phyloP scores from a whole-genome alignment of 345 rosid species.

The Xanthoceras sorbifolium region DNA sequence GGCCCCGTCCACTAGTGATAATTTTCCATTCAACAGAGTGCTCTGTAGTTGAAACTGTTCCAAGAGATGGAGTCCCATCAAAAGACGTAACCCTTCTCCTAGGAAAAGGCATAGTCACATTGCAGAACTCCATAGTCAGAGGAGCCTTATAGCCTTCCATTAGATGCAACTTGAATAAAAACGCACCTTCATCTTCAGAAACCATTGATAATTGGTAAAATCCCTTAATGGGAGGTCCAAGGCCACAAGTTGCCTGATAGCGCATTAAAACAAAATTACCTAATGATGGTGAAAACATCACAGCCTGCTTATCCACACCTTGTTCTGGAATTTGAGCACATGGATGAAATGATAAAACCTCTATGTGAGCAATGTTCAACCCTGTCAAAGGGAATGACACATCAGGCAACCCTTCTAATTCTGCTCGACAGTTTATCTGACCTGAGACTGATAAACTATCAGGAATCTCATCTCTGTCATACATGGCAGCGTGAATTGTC shows the following conservation, averaged over 20 bases:
- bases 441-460: conserved; percentile 85
- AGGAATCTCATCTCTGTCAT: conserved; percentile 87
- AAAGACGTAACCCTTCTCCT: conserved; percentile 72
- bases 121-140: conserved; percentile 84
- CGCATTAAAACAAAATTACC: conserved; percentile 85
- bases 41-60: conserved; percentile 75
- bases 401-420: conserved; percentile 91
- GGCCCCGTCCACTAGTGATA: conserved; percentile 69
- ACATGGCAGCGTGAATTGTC: conserved; percentile 80
- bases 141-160: conserved; percentile 93
- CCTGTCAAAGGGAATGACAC: conserved; percentile 86
- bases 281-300: conserved; percentile 84
- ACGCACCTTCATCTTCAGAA: conserved; percentile 95
- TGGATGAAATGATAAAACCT: conserved; percentile 84
- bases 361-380: conserved; percentile 56
- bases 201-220: conserved; percentile 98
- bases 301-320: conserved; percentile 71
- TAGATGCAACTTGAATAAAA: conserved; percentile 75
- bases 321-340: conserved; percentile 91
- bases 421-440: conserved; percentile 88
- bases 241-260: conserved; percentile 72
- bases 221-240: conserved; percentile 87
- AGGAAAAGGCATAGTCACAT: conserved; percentile 89
- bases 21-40: conserved; percentile 93
- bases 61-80: conserved; percentile 89